Percentiles rank a stretch among this genome's conserved stretches.
phyloP scores from a whole-genome alignment of 305 asterid genomes.

The Petunia hybrid region DNA sequence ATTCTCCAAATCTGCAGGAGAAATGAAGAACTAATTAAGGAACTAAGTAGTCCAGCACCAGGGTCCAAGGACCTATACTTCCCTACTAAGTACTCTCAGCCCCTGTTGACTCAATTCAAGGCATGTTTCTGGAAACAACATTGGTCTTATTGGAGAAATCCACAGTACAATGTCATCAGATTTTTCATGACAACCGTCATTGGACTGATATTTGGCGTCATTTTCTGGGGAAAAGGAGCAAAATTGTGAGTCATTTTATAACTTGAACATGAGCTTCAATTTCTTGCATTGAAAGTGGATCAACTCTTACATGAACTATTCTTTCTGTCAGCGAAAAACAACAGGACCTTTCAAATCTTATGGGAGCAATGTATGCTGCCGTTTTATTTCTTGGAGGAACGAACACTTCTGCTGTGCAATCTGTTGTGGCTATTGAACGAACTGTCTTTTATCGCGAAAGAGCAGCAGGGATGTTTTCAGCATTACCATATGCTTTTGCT shows the following conservation, averaged over 20 bases:
- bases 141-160: slow-evolving; percentile 64
- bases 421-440: slow-evolving; percentile 60
- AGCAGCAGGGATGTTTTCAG: slow-evolving; percentile 60
- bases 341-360: slow-evolving; percentile 54
- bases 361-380: slow-evolving; percentile 63
- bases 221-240: slow-evolving; percentile 58
- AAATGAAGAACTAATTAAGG: slow-evolving; percentile 47
- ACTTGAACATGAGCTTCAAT: slow-evolving; percentile 23
- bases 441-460: slow-evolving; percentile 63
- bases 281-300: neutral
- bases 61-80: slow-evolving; percentile 53
- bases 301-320: neutral
- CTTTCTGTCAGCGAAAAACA: slow-evolving; percentile 45
- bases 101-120: slow-evolving; percentile 46
- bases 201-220: slow-evolving; percentile 56
- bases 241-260: slow-evolving; percentile 44
- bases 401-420: slow-evolving; percentile 56
- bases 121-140: slow-evolving; percentile 63
- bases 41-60: slow-evolving; percentile 49
- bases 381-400: slow-evolving; percentile 66
- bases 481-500: slow-evolving; percentile 60
- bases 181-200: slow-evolving; percentile 56
- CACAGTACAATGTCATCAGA: slow-evolving; percentile 57
- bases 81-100: slow-evolving; percentile 55
- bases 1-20: slow-evolving; percentile 41